These are phyloP conservation scores for Peronospora tabacina DNA, from an alignment of 352 stramenopile species.

Conservation along the genomic window DNA sequence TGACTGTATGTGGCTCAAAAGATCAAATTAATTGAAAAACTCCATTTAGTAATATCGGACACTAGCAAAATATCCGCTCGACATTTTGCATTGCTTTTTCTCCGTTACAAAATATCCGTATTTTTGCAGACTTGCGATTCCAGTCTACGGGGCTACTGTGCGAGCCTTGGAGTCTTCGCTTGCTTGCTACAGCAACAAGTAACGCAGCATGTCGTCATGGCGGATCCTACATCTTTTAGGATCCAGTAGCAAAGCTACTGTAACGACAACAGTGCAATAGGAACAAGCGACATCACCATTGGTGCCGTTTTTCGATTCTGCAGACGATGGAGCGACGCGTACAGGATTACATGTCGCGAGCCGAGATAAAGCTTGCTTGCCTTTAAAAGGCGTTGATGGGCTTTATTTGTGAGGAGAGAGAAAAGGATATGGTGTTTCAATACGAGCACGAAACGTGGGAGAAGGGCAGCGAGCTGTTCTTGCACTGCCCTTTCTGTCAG, in stretches of 20 bases:
- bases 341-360: conserved; percentile 35
- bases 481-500: conserved; percentile 65
- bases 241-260: conserved; percentile 4
- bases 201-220: conserved; percentile 66
- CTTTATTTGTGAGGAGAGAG: conserved; percentile 64
- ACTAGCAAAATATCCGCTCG: not conserved
- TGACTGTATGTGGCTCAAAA: conserved; percentile 51
- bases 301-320: conserved; percentile 19
- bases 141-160: conserved; percentile 73
- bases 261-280: conserved; percentile 17
- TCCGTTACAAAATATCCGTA: conserved; percentile 34
- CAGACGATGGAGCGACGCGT: conserved; percentile 15
- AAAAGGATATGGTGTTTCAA: conserved; percentile 79
- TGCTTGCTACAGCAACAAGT: conserved; percentile 45
- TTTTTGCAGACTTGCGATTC: conserved; percentile 63
- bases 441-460: conserved; percentile 77
- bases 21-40: too few species aligned
- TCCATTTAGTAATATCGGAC: conserved; percentile 1
- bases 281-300: conserved; percentile 22
- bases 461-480: conserved; percentile 41
- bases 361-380: conserved; percentile 47
- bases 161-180: conserved; percentile 48
- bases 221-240: conserved; percentile 79
- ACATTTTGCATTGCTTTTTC: not conserved
- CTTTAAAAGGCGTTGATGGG: conserved; percentile 65